Evolutionary conservation across 768 basidiomycete genomes (phyloP).

Genomic region (Pleurotus ostreatus): DNA sequence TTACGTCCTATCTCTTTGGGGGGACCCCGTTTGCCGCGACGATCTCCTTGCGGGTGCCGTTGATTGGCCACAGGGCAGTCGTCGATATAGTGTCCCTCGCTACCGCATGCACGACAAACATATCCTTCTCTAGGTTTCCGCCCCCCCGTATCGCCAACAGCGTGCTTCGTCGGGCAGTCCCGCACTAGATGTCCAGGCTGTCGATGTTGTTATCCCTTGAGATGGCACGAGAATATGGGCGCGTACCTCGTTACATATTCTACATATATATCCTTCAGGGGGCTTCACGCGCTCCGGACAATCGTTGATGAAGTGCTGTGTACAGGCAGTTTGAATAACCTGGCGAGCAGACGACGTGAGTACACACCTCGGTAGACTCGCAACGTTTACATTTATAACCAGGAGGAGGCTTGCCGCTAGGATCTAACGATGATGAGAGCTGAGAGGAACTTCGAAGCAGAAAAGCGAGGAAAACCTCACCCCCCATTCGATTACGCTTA

Average conservation of each 20-base stretch:
- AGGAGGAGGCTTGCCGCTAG: constrained; percentile 55
- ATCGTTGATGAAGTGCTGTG: constrained; percentile 69
- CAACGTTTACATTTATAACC: constrained; percentile 80
- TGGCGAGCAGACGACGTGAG: neutral
- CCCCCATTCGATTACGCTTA: constrained; percentile 58
- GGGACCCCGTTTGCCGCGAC: constrained; percentile 47
- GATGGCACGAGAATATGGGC: neutral
- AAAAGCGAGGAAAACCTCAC: constrained; percentile 14
- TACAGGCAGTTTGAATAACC: constrained; percentile 6
- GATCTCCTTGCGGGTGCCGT: constrained; percentile 30
- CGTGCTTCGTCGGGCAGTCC: constrained; percentile 81
- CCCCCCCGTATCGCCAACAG: constrained; percentile 78
- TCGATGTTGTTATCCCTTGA: no score
- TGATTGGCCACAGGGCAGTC: constrained; percentile 78
- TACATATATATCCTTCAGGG: constrained; percentile 84
- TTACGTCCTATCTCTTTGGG: constrained; percentile 79
- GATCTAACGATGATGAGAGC: constrained; percentile 25
- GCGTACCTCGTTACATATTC: constrained; percentile 69
- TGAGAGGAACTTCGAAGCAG: constrained; percentile 8
- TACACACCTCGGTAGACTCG: constrained; percentile 64
- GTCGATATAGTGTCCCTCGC: constrained; percentile 78
- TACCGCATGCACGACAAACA: constrained; percentile 88
- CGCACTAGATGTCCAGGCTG: constrained; percentile 83
- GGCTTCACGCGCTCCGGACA: constrained; percentile 76
- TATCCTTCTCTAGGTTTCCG: constrained; percentile 83